Conservation (phyloP, 306 rosid genomes). For the Hylodesmum podocarpum region DNA sequence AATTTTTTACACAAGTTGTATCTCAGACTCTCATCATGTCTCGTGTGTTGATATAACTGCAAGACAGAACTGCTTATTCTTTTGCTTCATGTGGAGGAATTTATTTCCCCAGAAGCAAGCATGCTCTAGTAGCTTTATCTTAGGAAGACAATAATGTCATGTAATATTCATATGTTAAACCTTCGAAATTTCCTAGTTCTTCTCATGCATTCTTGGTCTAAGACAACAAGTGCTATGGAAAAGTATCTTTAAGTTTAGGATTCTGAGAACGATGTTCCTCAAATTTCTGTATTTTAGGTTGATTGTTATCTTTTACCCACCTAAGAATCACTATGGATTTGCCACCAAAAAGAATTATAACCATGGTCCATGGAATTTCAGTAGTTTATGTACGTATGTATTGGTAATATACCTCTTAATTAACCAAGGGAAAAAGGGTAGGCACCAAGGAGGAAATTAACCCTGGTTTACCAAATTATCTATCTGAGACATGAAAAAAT, state of each 20-base stretch:
- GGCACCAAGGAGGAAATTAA: not conserved
- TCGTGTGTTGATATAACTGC: not conserved
- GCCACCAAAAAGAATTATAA: not conserved
- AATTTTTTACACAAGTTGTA: not conserved
- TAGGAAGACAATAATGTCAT: not conserved
- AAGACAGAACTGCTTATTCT: not conserved
- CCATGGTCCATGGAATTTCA: not conserved
- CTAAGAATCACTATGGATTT: not conserved
- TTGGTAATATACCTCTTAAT: not conserved
- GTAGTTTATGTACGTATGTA: not conserved
- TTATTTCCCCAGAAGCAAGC: not conserved
- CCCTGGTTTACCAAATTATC: no score
- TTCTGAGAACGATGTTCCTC: not conserved
- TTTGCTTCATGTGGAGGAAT: not conserved
- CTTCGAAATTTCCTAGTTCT: not conserved
- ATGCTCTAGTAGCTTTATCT: not conserved
- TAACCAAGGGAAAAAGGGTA: not conserved
- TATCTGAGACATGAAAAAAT: no score
- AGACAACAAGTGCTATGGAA: not conserved
- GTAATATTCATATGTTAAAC: slow-evolving; percentile 10
- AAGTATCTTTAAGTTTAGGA: not conserved
- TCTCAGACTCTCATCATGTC: not conserved
- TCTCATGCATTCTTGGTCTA: not conserved
- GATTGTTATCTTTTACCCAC: not conserved
- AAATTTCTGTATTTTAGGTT: not conserved